phyloP scores from a whole-genome alignment of 129 eudicot species.

The Artemisia argyi region DNA sequence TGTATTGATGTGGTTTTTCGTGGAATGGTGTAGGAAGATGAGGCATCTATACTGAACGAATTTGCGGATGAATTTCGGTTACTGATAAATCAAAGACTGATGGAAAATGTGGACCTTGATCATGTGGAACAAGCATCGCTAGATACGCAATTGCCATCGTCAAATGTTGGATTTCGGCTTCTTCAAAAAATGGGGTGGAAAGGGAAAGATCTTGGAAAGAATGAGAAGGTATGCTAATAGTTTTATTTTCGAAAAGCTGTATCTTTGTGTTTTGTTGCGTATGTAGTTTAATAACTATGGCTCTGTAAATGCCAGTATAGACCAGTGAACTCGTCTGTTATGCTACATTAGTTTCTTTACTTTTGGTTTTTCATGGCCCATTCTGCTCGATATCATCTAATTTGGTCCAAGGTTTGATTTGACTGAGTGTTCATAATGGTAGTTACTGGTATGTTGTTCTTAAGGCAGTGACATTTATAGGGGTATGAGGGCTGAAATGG shows the following conservation, averaged over 20 bases:
- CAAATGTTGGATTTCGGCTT: conserved; percentile 87
- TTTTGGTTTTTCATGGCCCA: too few species aligned
- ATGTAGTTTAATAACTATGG: too few species aligned
- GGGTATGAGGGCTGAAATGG: too few species aligned
- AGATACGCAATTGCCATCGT: conserved; percentile 78
- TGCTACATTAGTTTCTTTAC: too few species aligned
- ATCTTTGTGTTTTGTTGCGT: not conserved
- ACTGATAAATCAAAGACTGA: conserved; percentile 78
- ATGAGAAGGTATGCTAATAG: conserved; percentile 50
- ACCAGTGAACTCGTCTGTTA: too few species aligned
- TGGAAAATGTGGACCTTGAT: conserved; percentile 86
- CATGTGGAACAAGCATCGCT: conserved; percentile 88
- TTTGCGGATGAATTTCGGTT: conserved; percentile 69
- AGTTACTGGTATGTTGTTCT: too few species aligned
- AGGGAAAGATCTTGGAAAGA: conserved; percentile 93
- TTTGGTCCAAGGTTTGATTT: too few species aligned
- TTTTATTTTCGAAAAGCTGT: conserved; percentile 23
- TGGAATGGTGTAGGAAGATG: conserved; percentile 16
- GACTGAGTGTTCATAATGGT: too few species aligned
- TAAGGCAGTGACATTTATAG: too few species aligned
- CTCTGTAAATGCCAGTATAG: too few species aligned
- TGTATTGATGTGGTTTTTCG: too few species aligned
- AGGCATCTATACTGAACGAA: conserved; percentile 31
- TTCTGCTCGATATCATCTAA: too few species aligned
- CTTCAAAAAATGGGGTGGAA: conserved; percentile 99